phyloP scores from a whole-genome alignment of 129 eudicot genomes.

The Ambrosia artemisiifolia region DNA sequence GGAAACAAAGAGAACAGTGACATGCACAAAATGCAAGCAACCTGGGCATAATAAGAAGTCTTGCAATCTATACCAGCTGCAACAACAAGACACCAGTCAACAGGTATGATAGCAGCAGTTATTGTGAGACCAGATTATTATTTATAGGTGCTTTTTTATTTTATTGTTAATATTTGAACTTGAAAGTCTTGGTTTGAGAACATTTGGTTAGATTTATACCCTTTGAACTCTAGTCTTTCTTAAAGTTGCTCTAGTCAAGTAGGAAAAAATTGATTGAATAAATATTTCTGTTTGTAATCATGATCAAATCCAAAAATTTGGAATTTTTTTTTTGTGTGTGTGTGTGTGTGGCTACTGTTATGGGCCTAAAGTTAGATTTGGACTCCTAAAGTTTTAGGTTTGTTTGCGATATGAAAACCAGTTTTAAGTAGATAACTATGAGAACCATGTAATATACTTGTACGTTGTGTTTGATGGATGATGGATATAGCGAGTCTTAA shows the following conservation, averaged over 20 bases:
- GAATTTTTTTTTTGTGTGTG: neutral
- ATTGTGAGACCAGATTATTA: neutral
- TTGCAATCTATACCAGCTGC: slow-evolving; percentile 40
- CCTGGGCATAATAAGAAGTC: slow-evolving; percentile 75
- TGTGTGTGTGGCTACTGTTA: too few relatives aligned
- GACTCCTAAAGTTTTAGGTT: neutral
- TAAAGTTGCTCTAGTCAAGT: neutral
- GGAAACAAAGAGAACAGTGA: slow-evolving; percentile 62
- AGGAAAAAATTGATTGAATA: slow-evolving; percentile 15
- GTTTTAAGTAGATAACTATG: too few relatives aligned
- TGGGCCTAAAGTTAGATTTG: neutral
- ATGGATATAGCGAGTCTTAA: too few relatives aligned
- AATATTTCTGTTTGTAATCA: slow-evolving; percentile 5
- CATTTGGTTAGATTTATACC: slow-evolving; percentile 17
- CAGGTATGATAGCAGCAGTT: slow-evolving; percentile 16
- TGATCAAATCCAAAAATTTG: neutral
- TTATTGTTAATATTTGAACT: slow-evolving; percentile 21
- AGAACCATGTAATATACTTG: too few relatives aligned
- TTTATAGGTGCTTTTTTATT: slow-evolving; percentile 3
- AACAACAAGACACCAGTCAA: slow-evolving; percentile 15
- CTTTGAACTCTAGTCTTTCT: slow-evolving; percentile 18
- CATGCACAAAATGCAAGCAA: slow-evolving; percentile 73
- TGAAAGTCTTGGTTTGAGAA: slow-evolving; percentile 23
- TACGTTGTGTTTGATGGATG: too few relatives aligned
- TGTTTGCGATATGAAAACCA: neutral